Conservation (phyloP, 106 monocot species). For the Triglochin maritima region DNA sequence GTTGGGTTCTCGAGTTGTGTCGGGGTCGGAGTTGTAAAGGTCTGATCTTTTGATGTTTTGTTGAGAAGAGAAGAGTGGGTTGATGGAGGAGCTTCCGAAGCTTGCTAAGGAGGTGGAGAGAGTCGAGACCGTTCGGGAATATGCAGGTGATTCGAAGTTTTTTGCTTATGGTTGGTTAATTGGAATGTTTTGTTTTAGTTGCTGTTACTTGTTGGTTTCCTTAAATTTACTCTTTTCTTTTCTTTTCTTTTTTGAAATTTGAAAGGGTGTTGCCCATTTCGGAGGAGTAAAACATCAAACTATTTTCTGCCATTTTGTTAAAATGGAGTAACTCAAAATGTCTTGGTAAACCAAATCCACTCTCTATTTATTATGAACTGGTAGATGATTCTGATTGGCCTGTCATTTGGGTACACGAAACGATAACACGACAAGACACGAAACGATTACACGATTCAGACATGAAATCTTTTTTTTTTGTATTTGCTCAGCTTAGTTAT, state of each 20-base stretch:
- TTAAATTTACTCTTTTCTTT: too few relatives aligned
- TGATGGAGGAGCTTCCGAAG: slow-evolving; percentile 51
- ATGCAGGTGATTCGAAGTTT: slow-evolving; percentile 45
- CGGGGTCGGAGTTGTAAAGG: not conserved
- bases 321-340: not conserved
- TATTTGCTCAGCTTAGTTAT: too few relatives aligned
- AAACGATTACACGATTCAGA: too few relatives aligned
- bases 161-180: not conserved
- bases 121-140: slow-evolving; percentile 67
- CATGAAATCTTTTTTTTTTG: too few relatives aligned
- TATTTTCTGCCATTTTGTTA: not conserved
- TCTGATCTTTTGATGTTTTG: slow-evolving; percentile 1
- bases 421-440: too few relatives aligned
- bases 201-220: too few relatives aligned
- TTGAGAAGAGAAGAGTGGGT: slow-evolving; percentile 8
- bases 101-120: slow-evolving; percentile 84
- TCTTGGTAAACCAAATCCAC: too few relatives aligned
- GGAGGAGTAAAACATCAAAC: too few relatives aligned
- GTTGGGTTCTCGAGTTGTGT: slow-evolving; percentile 1
- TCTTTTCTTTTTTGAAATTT: not conserved
- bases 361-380: too few relatives aligned
- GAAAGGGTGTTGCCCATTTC: not conserved
- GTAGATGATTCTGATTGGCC: too few relatives aligned
- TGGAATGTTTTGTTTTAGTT: not conserved
- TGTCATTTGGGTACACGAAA: too few relatives aligned